Percentiles rank a stretch among this genome's conserved stretches.
Evolutionary conservation across 2,329 filamentous ascomycete genomes (phyloP).

Genomic region (Pestalotiopsis sp.): DNA sequence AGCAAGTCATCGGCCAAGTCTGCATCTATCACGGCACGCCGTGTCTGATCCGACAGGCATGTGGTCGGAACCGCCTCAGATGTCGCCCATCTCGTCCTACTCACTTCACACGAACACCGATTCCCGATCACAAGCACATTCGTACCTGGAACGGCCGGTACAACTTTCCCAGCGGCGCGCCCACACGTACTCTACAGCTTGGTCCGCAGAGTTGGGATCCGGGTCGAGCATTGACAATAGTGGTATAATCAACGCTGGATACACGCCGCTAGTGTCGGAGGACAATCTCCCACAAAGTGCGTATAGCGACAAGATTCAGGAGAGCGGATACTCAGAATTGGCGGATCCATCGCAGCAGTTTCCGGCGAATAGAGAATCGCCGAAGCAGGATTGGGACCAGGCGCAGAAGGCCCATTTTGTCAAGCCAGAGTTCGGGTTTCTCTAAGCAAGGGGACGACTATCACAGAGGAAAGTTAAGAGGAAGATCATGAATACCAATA

Average conservation of each 20-base stretch:
- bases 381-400: neutral
- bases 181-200: neutral
- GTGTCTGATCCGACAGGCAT: conserved; percentile 2
- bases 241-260: neutral
- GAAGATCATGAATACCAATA: neutral
- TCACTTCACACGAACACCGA: neutral
- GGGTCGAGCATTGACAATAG: neutral
- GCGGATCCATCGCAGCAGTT: neutral
- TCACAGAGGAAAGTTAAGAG: neutral
- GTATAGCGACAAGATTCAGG: neutral
- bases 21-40: neutral
- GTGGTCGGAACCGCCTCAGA: conserved; percentile 2
- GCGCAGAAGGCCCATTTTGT: neutral
- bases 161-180: neutral
- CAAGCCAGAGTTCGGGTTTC: neutral
- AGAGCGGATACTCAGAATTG: neutral
- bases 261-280: neutral
- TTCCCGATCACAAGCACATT: neutral
- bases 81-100: neutral
- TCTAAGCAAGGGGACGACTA: neutral
- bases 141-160: neutral
- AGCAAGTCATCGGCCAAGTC: neutral
- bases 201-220: neutral
- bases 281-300: neutral
- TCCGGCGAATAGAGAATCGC: neutral